A percentile compares a stretch with the other conserved stretches of the same genome.
These are phyloP conservation scores for Sarcocystis neurona DNA, from an alignment of 169 alveolate species.

Conservation along the genomic window DNA sequence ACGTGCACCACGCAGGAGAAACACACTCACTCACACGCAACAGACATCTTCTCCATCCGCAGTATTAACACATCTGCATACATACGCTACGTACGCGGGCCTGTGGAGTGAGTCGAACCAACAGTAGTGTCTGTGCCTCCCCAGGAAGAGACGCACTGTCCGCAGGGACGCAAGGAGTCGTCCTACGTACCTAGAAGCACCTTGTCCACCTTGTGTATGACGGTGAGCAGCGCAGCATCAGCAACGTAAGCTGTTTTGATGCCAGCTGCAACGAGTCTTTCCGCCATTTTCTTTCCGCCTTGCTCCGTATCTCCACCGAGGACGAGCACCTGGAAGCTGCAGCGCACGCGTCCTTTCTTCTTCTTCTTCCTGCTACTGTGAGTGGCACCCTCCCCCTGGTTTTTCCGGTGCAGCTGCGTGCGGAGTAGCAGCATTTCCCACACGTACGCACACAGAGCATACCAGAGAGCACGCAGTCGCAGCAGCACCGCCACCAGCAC, in stretches of 20 bases:
- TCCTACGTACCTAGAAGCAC: constrained; percentile 9
- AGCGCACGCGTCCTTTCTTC: constrained; percentile 15
- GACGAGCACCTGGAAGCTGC: constrained; percentile 32
- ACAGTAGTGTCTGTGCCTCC: neutral
- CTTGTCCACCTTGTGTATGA: constrained; percentile 34
- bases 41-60: neutral
- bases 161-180: neutral
- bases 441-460: neutral
- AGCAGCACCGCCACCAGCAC: too few relatives aligned
- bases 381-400: constrained; percentile 5
- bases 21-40: neutral
- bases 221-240: constrained; percentile 35
- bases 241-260: constrained; percentile 28
- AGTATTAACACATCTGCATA: neutral
- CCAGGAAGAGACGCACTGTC: neutral
- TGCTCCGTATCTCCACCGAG: constrained; percentile 40
- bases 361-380: neutral
- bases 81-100: neutral
- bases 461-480: neutral
- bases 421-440: neutral
- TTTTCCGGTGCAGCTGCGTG: neutral
- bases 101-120: neutral
- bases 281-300: constrained; percentile 39
- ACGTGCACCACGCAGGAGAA: neutral
- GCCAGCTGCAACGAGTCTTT: neutral